Evolutionary conservation across 345 rosid genomes (phyloP).

Genomic region (Eucalyptus polyanthemos): DNA sequence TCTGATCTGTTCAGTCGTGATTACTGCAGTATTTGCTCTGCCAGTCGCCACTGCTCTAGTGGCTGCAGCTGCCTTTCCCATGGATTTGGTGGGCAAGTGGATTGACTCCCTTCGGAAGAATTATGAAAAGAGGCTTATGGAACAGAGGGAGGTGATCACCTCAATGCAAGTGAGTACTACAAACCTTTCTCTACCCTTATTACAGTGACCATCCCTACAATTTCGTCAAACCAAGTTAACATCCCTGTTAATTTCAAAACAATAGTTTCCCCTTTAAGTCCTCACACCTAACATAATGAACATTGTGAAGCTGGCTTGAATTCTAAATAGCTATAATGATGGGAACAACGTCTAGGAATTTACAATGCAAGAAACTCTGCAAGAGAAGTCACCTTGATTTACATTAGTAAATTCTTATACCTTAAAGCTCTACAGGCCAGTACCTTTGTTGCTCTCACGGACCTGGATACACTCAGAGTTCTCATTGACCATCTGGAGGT

Average conservation of each 20-base stretch:
- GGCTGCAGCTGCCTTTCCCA: background rate
- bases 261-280: background rate
- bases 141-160: background rate
- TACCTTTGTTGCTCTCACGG: background rate
- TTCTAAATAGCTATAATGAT: background rate
- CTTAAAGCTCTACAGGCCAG: background rate
- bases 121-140: background rate
- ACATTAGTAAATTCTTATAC: background rate
- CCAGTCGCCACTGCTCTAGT: background rate
- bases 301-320: background rate
- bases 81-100: background rate
- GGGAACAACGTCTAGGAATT: background rate
- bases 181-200: background rate
- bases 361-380: background rate
- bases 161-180: background rate
- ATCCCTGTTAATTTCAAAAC: background rate
- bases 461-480: background rate
- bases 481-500: background rate
- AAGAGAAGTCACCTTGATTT: background rate
- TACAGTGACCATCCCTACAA: background rate
- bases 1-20: background rate
- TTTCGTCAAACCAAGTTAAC: background rate
- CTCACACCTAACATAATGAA: background rate
- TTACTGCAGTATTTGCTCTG: background rate
- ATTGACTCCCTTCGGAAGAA: background rate